Base-by-base conservation (phyloP, 345 rosid species). In the Corymbia maculata region DNA sequence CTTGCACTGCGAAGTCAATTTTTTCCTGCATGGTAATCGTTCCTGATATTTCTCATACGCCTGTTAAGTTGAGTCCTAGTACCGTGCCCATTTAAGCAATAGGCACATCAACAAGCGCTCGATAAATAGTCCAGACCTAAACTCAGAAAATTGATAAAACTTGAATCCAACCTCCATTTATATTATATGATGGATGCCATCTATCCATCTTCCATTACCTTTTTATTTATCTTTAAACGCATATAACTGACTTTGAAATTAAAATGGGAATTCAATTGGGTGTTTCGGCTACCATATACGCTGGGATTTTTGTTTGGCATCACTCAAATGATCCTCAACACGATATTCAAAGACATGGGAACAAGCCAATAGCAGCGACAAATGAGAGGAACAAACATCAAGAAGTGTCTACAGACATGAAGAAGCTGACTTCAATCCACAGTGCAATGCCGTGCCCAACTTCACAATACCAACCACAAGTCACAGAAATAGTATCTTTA, bases 231-330 rank as follows among this genome's bases (percentile, higher is more conserved):
- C 5, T 57, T 57, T 57, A 8, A 9, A 24, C 30, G 6, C 32
- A 13, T 61, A 28, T 32, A 61, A 12, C 32, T 28, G 70, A 61
- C 70, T 28, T 28, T 28, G 36, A 28, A 13, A 61, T 61, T 28
- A 61, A 28, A 61, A 28, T 28, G 32, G 13, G 70, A 16, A 7
- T n/a, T 61, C 80, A 16, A 70, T 89, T 86, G 61, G 24, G 51
- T 91, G 88, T 11, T 49, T 49, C 89, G 94, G 95, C 42, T 93
- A 17, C 97, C 95, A 87, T 93, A 94, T 87, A 59, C 91, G 16
- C 42, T 94, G 17, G 94, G 96, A 36, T 57, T 94, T 26, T 36
- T 52, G n/a, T 89, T 94, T 44, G 97, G 95, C 15, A 9, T 89
- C 6, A 64, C 86, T 22, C 13, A 57, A 4, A 57, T 24, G 26